Evolutionary conservation across 805 yeast genomes (phyloP).

Genomic region (Lipomyces anomalus): DNA sequence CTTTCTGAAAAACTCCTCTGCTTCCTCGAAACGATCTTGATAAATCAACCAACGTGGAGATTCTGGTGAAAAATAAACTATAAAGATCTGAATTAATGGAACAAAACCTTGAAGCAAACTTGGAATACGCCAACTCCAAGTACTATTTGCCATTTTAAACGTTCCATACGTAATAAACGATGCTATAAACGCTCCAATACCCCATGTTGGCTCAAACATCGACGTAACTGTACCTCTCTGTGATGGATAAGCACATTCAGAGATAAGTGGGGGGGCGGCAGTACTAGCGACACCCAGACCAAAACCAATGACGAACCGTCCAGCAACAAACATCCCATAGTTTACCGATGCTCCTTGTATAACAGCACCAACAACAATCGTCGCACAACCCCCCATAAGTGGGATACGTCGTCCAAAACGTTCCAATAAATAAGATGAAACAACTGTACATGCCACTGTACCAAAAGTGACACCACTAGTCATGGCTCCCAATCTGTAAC

Average conservation of each 20-base stretch:
- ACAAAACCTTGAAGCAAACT: conserved; percentile 46
- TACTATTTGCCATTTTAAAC: conserved; percentile 37
- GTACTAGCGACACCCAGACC: conserved; percentile 2
- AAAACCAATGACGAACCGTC: conserved; percentile 11
- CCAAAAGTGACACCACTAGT: conserved; percentile 43
- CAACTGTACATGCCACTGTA: conserved; percentile 10
- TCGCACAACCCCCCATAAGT: conserved; percentile 3
- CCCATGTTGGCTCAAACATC: conserved; percentile 11
- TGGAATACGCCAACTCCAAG: conserved; percentile 54
- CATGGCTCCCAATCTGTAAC: conserved; percentile 38
- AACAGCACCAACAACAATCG: conserved; percentile 5
- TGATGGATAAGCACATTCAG: conserved; percentile 12
- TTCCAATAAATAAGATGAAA: conserved; percentile 30
- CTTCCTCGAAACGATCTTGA: conserved; percentile 48
- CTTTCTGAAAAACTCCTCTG: conserved; percentile 38
- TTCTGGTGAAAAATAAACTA: conserved; percentile 48
- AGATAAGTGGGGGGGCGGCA: conserved; percentile 7
- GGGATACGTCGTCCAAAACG: conserved; percentile 38
- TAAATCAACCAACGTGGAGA: conserved; percentile 68
- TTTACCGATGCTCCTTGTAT: conserved; percentile 8
- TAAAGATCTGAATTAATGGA: conserved; percentile 43
- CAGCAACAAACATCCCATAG: conserved; percentile 12
- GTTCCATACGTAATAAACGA: conserved; percentile 49
- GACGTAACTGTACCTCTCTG: no score
- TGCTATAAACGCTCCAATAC: conserved; percentile 45